A percentile compares a stretch with the other conserved stretches of the same genome.
phyloP scores from a whole-genome alignment of 2,329 filamentous ascomycete species.

The Fusarium foetens region DNA sequence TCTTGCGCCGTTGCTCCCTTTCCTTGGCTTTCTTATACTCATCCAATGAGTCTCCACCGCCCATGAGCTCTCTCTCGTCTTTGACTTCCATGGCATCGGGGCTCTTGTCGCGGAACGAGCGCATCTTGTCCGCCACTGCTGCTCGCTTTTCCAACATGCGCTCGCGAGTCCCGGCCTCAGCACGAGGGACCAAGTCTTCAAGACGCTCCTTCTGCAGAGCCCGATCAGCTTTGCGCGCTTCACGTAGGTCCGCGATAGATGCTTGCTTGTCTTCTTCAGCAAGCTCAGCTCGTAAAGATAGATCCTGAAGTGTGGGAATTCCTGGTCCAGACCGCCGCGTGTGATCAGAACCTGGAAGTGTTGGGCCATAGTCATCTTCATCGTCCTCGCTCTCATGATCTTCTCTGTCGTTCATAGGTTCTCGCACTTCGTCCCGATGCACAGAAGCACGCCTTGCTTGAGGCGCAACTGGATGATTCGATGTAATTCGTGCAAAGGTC shows the following conservation, averaged over 20 bases:
- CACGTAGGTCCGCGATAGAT: constrained; percentile 66
- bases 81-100: constrained; percentile 62
- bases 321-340: constrained; percentile 59
- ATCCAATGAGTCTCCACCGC: constrained; percentile 70
- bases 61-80: constrained; percentile 81
- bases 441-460: constrained; percentile 7
- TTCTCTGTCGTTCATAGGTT: constrained; percentile 62
- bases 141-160: constrained; percentile 86
- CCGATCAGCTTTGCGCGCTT: constrained; percentile 72
- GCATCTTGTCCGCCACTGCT: constrained; percentile 77
- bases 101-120: constrained; percentile 75
- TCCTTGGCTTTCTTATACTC: constrained; percentile 76
- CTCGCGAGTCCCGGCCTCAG: constrained; percentile 84
- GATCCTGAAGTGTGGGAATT: constrained; percentile 79
- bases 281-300: constrained; percentile 68
- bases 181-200: constrained; percentile 84
- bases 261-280: constrained; percentile 60
- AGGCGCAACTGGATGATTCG: constrained; percentile 37
- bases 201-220: constrained; percentile 74
- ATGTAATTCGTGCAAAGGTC: constrained; percentile 61
- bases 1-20: constrained; percentile 77
- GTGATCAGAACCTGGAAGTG: constrained; percentile 41
- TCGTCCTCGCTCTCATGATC: constrained; percentile 49
- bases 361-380: constrained; percentile 67
- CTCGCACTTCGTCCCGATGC: constrained; percentile 38